phyloP scores from a whole-genome alignment of 2,329 filamentous ascomycete species.

The Alternaria burnsii region DNA sequence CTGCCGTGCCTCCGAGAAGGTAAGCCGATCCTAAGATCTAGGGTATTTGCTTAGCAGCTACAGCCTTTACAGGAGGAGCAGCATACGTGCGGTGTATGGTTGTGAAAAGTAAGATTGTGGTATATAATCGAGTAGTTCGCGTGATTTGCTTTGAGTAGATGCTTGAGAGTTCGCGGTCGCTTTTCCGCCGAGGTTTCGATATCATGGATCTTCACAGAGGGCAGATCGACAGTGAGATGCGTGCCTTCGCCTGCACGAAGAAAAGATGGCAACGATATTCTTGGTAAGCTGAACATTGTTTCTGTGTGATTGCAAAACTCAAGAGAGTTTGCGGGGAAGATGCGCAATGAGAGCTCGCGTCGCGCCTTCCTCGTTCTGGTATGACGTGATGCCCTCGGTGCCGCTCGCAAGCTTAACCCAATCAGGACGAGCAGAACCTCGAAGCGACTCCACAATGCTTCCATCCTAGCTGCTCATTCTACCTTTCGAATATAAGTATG shows the following conservation, averaged over 20 bases:
- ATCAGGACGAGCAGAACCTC: not conserved
- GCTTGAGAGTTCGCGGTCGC: constrained; percentile 82
- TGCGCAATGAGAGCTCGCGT: constrained; percentile 19
- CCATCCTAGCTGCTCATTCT: not conserved
- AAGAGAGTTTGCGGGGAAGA: constrained; percentile 31
- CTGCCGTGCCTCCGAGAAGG: constrained; percentile 76
- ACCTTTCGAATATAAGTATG: not conserved
- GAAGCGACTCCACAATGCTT: not conserved
- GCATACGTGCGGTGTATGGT: constrained; percentile 78
- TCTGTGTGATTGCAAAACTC: constrained; percentile 12
- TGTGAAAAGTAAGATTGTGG: constrained; percentile 77
- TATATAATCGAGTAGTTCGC: constrained; percentile 86
- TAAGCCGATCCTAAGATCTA: constrained; percentile 84
- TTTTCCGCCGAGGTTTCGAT: constrained; percentile 84
- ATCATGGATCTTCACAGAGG: constrained; percentile 76
- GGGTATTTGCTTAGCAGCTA: constrained; percentile 41
- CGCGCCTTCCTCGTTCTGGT: constrained; percentile 31
- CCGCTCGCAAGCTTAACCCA: constrained; percentile 5
- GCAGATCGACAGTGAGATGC: constrained; percentile 59
- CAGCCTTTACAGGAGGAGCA: constrained; percentile 26
- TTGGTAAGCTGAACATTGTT: constrained; percentile 37
- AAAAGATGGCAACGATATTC: constrained; percentile 32
- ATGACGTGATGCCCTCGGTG: constrained; percentile 30
- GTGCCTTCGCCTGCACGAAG: constrained; percentile 25
- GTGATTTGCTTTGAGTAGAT: constrained; percentile 91